Conservation (phyloP, 108 stramenopile species). For the Skeletonema tropicum region DNA sequence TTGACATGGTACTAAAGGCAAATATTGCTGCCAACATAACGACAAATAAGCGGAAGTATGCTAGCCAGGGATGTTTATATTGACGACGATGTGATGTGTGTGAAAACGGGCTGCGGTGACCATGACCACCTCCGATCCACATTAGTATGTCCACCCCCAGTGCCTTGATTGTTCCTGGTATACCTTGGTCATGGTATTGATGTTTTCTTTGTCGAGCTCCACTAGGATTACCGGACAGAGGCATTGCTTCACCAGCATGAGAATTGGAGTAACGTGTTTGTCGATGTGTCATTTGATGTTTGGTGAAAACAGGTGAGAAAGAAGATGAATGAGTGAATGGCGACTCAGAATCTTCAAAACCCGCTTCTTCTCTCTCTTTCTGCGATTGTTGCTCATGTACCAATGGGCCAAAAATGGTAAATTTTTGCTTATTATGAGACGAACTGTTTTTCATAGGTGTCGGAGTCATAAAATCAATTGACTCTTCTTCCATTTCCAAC, state of each 20-base stretch:
- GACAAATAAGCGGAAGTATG: constrained; percentile 22
- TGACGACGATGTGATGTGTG: background rate
- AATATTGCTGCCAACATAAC: constrained; percentile 19
- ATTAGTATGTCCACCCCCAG: background rate
- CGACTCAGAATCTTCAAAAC: background rate
- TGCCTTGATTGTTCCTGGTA: background rate
- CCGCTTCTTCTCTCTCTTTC: background rate
- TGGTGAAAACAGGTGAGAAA: constrained; percentile 13
- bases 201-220: background rate
- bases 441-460: background rate
- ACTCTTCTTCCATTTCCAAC: constrained; percentile 40
- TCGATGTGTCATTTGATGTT: background rate
- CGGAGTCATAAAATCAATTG: constrained; percentile 25
- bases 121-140: background rate
- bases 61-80: background rate
- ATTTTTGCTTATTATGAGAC: background rate
- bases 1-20: constrained; percentile 26
- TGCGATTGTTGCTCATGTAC: background rate
- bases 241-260: background rate
- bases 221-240: constrained; percentile 11
- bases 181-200: background rate
- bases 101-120: background rate
- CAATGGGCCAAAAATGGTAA: constrained; percentile 2
- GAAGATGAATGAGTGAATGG: background rate
- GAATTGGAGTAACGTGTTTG: constrained; percentile 1